Conservation (phyloP, 1,139 yeast species). For the Chernovozyma sophiae-reginae region DNA sequence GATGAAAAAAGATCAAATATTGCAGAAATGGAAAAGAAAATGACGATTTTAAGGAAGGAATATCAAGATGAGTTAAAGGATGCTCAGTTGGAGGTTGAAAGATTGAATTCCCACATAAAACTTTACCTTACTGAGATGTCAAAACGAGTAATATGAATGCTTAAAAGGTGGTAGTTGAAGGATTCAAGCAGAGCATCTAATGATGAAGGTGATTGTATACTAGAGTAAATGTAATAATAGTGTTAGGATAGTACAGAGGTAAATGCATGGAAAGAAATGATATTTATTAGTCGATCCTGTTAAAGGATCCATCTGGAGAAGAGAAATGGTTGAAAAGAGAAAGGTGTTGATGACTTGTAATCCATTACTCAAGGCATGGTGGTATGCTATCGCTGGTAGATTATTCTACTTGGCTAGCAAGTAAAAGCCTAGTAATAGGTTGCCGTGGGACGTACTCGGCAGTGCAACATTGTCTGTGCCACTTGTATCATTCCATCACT, state of each 20-base stretch:
- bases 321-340: too few relatives aligned
- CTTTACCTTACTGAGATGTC: constrained; percentile 47
- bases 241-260: neutral
- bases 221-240: neutral
- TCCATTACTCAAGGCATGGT: too few relatives aligned
- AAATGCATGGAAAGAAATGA: too few relatives aligned
- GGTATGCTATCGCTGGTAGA: too few relatives aligned
- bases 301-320: too few relatives aligned
- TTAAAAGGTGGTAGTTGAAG: constrained; percentile 1
- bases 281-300: too few relatives aligned
- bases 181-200: too few relatives aligned
- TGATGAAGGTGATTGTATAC: too few relatives aligned
- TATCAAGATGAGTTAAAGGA: constrained; percentile 53
- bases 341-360: too few relatives aligned
- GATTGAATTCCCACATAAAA: constrained; percentile 50
- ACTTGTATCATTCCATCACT: neutral
- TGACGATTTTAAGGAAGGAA: constrained; percentile 37
- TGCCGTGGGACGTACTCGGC: too few relatives aligned
- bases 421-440: too few relatives aligned
- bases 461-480: neutral
- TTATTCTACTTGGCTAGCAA: too few relatives aligned
- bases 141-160: constrained; percentile 20
- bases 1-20: constrained; percentile 46
- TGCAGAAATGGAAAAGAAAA: constrained; percentile 44
- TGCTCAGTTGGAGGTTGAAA: constrained; percentile 50